Conservation (phyloP, 208 protist species). For the Acanthamoeba divionensis region DNA sequence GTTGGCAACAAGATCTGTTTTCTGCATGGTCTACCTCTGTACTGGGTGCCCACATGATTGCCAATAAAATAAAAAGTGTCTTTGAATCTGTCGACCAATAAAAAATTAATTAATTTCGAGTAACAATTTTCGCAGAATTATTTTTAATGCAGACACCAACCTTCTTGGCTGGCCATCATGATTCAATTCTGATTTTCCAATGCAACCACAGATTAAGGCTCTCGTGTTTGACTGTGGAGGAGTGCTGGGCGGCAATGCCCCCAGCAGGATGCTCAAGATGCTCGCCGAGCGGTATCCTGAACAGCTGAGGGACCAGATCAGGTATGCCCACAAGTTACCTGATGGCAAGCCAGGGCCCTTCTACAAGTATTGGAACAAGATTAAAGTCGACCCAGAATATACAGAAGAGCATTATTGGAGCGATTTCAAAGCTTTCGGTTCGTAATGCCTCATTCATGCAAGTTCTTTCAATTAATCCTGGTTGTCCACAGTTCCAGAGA, state of each 20-base stretch:
- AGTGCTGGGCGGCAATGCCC: neutral
- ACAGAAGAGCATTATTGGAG: constrained; percentile 11
- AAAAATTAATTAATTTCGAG: no score
- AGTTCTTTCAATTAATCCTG: neutral
- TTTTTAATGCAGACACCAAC: no score
- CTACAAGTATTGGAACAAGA: constrained; percentile 41
- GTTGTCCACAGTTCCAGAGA: neutral
- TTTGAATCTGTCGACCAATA: no score
- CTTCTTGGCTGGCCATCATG: no score
- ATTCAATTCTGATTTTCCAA: no score
- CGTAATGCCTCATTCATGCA: neutral
- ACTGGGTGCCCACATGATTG: no score
- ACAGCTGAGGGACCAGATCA: neutral
- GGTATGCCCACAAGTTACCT: neutral
- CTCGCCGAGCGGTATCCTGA: constrained; percentile 7
- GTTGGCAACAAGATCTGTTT: no score
- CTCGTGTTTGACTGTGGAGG: constrained; percentile 41
- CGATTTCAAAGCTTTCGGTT: constrained; percentile 44
- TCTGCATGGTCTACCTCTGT: no score
- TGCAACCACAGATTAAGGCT: neutral
- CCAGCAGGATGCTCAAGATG: constrained; percentile 33
- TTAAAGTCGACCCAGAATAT: constrained; percentile 4
- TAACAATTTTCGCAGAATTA: no score
- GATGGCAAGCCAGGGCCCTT: neutral
- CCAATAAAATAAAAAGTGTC: no score